phyloP scores from a whole-genome alignment of 495 filamentous ascomycete species.

The Tuber borchii region DNA sequence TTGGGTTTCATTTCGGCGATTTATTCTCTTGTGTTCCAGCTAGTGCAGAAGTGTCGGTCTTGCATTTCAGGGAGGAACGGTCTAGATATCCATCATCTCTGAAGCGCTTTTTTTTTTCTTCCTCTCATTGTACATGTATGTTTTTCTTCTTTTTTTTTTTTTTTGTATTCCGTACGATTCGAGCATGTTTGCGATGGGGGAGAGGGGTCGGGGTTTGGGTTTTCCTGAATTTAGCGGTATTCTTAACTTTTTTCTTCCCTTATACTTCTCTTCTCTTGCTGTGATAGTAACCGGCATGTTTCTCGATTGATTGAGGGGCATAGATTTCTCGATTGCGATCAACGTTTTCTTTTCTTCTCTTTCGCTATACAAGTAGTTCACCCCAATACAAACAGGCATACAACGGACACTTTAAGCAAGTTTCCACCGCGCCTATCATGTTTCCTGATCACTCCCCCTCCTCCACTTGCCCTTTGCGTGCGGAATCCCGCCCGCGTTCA shows the following conservation, averaged over 20 bases:
- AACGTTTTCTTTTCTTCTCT: neutral
- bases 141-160: constrained; percentile 19
- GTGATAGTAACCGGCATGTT: neutral
- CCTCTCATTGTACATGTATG: constrained; percentile 31
- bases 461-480: neutral
- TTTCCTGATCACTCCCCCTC: neutral
- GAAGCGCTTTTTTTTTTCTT: constrained; percentile 19
- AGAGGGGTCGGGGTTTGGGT: constrained; percentile 29
- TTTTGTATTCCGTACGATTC: constrained; percentile 21
- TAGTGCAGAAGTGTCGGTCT: constrained; percentile 3
- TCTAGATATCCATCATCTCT: constrained; percentile 21
- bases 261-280: neutral
- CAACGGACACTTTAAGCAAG: neutral
- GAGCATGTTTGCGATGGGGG: neutral
- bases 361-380: neutral
- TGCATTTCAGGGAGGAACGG: constrained; percentile 2
- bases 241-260: constrained; percentile 19
- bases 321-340: constrained; percentile 4
- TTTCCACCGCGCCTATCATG: neutral
- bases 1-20: neutral
- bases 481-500: neutral
- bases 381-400: neutral
- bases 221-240: constrained; percentile 33
- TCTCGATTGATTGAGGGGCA: constrained; percentile 2
- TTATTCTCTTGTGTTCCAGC: neutral